Base-by-base conservation (phyloP, 345 rosid genomes). In the Syzygium aqueum region DNA sequence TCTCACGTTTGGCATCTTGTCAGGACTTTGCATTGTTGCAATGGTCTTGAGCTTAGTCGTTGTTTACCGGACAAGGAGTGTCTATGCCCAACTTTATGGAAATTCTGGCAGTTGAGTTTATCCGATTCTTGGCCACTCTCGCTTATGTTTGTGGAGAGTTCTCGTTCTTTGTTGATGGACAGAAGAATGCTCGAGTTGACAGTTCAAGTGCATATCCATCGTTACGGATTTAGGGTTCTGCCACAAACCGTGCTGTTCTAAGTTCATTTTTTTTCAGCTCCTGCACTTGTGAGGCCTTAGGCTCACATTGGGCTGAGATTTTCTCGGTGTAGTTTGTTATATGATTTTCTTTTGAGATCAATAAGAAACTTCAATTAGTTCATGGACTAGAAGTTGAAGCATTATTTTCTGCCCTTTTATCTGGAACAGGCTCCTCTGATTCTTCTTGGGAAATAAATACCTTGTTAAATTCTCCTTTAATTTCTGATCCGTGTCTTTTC, bases 1-100 rank as follows among this genome's bases (percentile, higher is more conserved):
- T 15, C 86, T 92, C 77, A 93, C 98, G 46, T 96, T 91, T 15
- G 93, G 93, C 63, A 92, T 95, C 89, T 89, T 94, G 95, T 89
- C 94, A 4, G 90, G 91, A 63, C 80, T 96, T 61, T 95, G 96
- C 92, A n/a, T 93, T 13, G 33, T 93, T 27, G 96, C 96, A 33
- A 84, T 90, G 92, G 87, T 85, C 25, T 84, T 94, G 89, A 94
- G 96, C 88, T 63, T 92, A 90, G 90, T 94, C 54, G 94, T 96
- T n/a, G 96, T 93, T 87, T 88, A 90, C 85, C 93, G 97, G 83
- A 96, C 97, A 11, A 95, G 88, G 89, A 86, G 91, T 46, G 95
- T 94, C 56, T 95, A 95, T 83, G 85, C 91, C 85, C 94, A 94
- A 84, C 96, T 95, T 85, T 92, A 93, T n/a, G 91, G 92, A 80